Evolutionary conservation across 129 eudicot species (phyloP).

Genomic region (Centella asiatica): DNA sequence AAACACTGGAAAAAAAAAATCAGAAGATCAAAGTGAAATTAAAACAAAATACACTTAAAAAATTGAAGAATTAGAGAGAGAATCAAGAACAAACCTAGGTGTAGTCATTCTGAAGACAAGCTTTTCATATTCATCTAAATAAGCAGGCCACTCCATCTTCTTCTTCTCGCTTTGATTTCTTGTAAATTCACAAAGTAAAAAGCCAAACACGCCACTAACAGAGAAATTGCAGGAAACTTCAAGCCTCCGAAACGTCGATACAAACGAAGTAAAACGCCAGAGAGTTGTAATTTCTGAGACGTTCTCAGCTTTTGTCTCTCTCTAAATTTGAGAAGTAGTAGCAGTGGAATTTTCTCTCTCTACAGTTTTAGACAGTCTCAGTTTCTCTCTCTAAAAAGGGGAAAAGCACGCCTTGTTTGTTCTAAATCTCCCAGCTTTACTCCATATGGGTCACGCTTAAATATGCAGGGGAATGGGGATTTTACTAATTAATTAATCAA

Average conservation of each 20-base stretch:
- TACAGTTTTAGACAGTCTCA: not conserved
- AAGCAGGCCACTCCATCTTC: constrained; percentile 41
- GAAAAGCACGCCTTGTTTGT: constrained; percentile 11
- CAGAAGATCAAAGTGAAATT: not conserved
- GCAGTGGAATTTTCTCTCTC: too few species aligned
- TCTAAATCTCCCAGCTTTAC: not conserved
- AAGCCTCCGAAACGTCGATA: too few species aligned
- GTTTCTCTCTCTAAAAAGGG: not conserved
- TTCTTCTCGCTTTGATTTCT: not conserved
- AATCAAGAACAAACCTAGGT: constrained; percentile 26
- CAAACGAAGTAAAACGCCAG: too few species aligned
- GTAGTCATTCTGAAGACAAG: constrained; percentile 41
- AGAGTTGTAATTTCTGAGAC: too few species aligned
- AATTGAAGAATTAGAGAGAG: not conserved
- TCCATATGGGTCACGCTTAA: not conserved
- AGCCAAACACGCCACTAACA: too few species aligned
- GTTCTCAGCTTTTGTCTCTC: too few species aligned
- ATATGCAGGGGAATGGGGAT: too few species aligned
- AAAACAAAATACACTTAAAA: not conserved
- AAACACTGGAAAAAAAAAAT: too few species aligned
- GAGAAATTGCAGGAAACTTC: too few species aligned
- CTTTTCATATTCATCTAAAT: constrained; percentile 49
- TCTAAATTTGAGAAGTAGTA: too few species aligned
- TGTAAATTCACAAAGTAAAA: too few species aligned
- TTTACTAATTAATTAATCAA: too few species aligned